These are phyloP conservation scores for Trypanosoma cruzi DNA, from an alignment of 208 protist species.

Conservation along the genomic window DNA sequence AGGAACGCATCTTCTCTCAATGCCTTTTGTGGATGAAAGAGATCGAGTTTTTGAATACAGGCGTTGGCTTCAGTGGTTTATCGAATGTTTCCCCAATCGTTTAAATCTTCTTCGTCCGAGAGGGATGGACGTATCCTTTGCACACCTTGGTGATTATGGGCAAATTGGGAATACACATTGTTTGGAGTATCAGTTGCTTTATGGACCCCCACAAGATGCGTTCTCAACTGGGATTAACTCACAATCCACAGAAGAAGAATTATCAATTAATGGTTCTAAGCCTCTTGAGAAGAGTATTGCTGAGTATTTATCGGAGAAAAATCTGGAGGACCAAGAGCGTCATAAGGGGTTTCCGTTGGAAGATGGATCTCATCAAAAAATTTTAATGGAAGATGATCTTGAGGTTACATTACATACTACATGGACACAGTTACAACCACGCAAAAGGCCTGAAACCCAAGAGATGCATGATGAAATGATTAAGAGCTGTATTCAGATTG, in stretches of 20 bases:
- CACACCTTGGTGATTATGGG: slow-evolving; percentile 89
- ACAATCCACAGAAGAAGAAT: background rate
- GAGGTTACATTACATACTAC: slow-evolving; percentile 31
- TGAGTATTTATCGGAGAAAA: slow-evolving; percentile 30
- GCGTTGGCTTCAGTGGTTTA: slow-evolving; percentile 84
- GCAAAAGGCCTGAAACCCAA: slow-evolving; percentile 41
- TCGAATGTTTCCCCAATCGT: slow-evolving; percentile 69
- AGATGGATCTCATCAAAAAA: slow-evolving; percentile 1
- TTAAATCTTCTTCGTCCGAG: slow-evolving; percentile 75
- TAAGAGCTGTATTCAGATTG: slow-evolving; percentile 73
- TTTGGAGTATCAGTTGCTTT: slow-evolving; percentile 83
- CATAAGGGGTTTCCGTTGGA: slow-evolving; percentile 4
- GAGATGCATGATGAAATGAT: slow-evolving; percentile 63
- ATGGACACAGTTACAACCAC: slow-evolving; percentile 62
- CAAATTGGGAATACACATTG: slow-evolving; percentile 59
- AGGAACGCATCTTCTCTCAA: slow-evolving; percentile 79
- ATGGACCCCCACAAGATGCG: slow-evolving; percentile 38
- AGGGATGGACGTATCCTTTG: slow-evolving; percentile 76
- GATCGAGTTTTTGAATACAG: slow-evolving; percentile 73
- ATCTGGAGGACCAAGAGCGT: slow-evolving; percentile 14
- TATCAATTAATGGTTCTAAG: slow-evolving; percentile 1
- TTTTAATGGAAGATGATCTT: slow-evolving; percentile 22
- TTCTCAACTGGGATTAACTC: background rate
- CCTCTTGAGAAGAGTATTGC: slow-evolving; percentile 22
- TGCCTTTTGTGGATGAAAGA: slow-evolving; percentile 40